These are phyloP conservation scores for Schizophyllum amplum DNA, from an alignment of 1,284 basidiomycete species.

Conservation along the genomic window DNA sequence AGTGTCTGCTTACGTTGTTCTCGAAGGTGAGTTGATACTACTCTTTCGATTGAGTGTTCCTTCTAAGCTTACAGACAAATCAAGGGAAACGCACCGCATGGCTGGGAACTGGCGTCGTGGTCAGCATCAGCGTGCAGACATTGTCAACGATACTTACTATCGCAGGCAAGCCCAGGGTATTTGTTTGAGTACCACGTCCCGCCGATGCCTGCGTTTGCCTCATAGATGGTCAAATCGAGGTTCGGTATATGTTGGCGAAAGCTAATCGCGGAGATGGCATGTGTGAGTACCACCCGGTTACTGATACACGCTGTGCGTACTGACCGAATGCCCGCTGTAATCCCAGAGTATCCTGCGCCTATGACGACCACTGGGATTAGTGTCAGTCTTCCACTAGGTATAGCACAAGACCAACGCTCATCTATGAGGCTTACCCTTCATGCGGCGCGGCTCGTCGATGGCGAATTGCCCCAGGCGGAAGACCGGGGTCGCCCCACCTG, in stretches of 20 bases:
- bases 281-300: background rate
- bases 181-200: constrained; percentile 45
- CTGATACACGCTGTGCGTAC: background rate
- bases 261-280: constrained; percentile 20
- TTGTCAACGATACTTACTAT: background rate
- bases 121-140: constrained; percentile 1
- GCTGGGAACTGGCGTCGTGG: background rate
- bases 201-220: constrained; percentile 48
- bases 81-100: background rate
- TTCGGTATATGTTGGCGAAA: constrained; percentile 48
- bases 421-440: constrained; percentile 20
- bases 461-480: constrained; percentile 30
- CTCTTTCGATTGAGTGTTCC: too few species aligned
- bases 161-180: constrained; percentile 24
- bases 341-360: constrained; percentile 48
- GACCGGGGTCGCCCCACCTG: too few species aligned
- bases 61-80: too few species aligned
- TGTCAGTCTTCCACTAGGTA: background rate
- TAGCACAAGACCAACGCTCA: background rate
- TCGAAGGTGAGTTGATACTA: constrained; percentile 57
- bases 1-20: constrained; percentile 30
- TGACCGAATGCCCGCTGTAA: constrained; percentile 46
- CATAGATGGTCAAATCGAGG: constrained; percentile 50
- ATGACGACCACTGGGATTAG: constrained; percentile 31
- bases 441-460: constrained; percentile 40